These are phyloP conservation scores for Fusarium tuaranense DNA, from an alignment of 2,329 filamentous ascomycete genomes.

Conservation along the genomic window DNA sequence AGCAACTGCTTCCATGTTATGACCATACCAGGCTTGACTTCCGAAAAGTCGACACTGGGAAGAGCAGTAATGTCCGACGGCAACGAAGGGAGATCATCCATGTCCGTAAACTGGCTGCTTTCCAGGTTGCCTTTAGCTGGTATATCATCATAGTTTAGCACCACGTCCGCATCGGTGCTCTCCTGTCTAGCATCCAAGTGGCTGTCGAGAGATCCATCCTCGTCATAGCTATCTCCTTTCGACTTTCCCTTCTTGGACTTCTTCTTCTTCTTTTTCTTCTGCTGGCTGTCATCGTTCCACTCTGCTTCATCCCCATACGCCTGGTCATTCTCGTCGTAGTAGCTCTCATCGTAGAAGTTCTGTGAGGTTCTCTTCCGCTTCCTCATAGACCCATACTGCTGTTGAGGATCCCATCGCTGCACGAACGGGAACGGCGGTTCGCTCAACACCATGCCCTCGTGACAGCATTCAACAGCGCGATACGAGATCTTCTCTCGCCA, in stretches of 20 bases:
- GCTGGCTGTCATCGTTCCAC: constrained; percentile 51
- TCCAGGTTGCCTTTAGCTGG: constrained; percentile 48
- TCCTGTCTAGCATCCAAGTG: constrained; percentile 5
- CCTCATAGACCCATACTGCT: constrained; percentile 59
- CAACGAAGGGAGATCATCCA: constrained; percentile 72
- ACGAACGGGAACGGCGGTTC: constrained; percentile 90
- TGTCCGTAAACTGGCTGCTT: constrained; percentile 59
- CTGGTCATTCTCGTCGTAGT: constrained; percentile 45
- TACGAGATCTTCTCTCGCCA: constrained; percentile 83
- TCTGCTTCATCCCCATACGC: constrained; percentile 44
- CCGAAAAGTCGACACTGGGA: constrained; percentile 59
- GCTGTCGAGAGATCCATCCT: constrained; percentile 15
- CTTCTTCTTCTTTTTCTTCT: constrained; percentile 41
- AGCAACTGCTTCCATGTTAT: constrained; percentile 76
- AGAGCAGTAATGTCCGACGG: constrained; percentile 69
- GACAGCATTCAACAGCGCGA: constrained; percentile 84
- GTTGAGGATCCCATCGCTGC: constrained; percentile 88
- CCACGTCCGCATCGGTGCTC: constrained; percentile 44
- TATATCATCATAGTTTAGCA: constrained; percentile 56
- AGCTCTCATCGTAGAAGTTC: constrained; percentile 45
- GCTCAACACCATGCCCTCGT: constrained; percentile 75
- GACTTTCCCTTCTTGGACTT: constrained; percentile 55
- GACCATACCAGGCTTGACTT: constrained; percentile 69
- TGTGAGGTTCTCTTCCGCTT: constrained; percentile 63
- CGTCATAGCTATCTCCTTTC: constrained; percentile 28